These are phyloP conservation scores for Umbelopsis ramanniana DNA, from an alignment of 192 early-diverging fungal genomes.

Conservation along the genomic window DNA sequence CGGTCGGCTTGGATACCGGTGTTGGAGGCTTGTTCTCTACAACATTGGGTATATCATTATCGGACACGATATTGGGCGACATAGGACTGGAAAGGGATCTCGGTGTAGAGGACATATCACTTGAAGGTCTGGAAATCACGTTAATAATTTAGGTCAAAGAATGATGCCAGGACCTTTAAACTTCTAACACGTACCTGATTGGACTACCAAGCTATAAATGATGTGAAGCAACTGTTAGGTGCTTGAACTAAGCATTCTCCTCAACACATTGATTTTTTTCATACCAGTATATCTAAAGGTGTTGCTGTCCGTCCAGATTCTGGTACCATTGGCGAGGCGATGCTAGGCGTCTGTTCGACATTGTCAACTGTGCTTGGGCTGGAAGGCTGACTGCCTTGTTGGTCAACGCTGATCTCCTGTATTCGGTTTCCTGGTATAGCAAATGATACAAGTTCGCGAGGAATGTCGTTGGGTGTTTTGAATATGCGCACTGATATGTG, in stretches of 20 bases:
- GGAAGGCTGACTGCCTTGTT: neutral
- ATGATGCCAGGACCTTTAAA: too few relatives aligned
- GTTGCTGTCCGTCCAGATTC: too few relatives aligned
- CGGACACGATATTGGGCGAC: neutral
- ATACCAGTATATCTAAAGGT: too few relatives aligned
- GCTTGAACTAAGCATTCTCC: too few relatives aligned
- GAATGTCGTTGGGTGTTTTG: neutral
- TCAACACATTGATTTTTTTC: too few relatives aligned
- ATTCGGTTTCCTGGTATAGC: constrained; percentile 14
- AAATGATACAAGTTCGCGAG: constrained; percentile 7
- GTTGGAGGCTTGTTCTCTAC: neutral
- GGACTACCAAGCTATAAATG: too few relatives aligned
- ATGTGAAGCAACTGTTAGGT: too few relatives aligned
- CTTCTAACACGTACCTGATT: too few relatives aligned
- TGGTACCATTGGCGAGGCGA: too few relatives aligned
- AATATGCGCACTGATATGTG: neutral
- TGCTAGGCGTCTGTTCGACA: too few relatives aligned
- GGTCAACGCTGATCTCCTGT: neutral
- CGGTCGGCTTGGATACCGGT: neutral
- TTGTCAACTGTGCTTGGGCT: too few relatives aligned
- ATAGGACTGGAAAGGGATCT: neutral
- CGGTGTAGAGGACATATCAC: neutral
- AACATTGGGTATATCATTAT: neutral
- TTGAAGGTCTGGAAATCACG: neutral
- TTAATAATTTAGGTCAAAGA: too few relatives aligned